A percentile compares a stretch with the other conserved stretches of the same genome.
These are phyloP conservation scores for Neurospora sp. DNA, from an alignment of 495 filamentous ascomycete species.

Conservation along the genomic window DNA sequence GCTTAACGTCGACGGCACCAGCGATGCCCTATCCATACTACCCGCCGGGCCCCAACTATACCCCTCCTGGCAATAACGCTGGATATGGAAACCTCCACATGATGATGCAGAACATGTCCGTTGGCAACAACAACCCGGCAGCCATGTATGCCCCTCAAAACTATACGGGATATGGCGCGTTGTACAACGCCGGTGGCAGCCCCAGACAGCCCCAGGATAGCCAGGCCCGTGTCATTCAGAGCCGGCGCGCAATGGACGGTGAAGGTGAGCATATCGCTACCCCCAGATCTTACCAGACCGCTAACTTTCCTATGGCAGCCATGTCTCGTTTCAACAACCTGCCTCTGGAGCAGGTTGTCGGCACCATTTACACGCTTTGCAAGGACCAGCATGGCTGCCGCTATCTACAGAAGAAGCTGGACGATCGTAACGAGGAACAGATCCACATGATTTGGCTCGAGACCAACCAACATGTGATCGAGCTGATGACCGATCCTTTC, in stretches of 20 bases:
- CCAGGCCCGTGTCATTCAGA: constrained; percentile 60
- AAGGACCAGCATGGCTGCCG: constrained; percentile 97
- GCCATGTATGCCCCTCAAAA: constrained; percentile 37
- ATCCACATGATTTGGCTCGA: constrained; percentile 89
- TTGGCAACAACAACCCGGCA: constrained; percentile 31
- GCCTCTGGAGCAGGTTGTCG: constrained; percentile 64
- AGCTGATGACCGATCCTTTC: constrained; percentile 98
- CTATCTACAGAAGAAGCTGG: constrained; percentile 92
- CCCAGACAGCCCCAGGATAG: constrained; percentile 41
- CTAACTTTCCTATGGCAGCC: constrained; percentile 24
- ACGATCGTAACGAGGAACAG: constrained; percentile 72
- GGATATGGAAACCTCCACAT: constrained; percentile 42
- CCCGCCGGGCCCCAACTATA: constrained; percentile 31
- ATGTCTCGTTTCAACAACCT: constrained; percentile 66
- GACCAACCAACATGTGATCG: constrained; percentile 81
- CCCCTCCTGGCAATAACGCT: constrained; percentile 10
- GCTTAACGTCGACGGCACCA: constrained; percentile 24
- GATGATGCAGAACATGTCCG: constrained; percentile 50
- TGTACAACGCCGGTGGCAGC: constrained; percentile 31
- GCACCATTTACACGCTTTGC: constrained; percentile 77
- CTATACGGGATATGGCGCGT: constrained; percentile 33
- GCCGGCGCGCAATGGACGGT: constrained; percentile 53
- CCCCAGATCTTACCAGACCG: neutral
- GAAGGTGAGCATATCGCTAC: constrained; percentile 38
- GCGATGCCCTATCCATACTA: constrained; percentile 28